Evolutionary conservation across 73 alveolate species (phyloP).

Genomic region (Paramecium primaurelia): DNA sequence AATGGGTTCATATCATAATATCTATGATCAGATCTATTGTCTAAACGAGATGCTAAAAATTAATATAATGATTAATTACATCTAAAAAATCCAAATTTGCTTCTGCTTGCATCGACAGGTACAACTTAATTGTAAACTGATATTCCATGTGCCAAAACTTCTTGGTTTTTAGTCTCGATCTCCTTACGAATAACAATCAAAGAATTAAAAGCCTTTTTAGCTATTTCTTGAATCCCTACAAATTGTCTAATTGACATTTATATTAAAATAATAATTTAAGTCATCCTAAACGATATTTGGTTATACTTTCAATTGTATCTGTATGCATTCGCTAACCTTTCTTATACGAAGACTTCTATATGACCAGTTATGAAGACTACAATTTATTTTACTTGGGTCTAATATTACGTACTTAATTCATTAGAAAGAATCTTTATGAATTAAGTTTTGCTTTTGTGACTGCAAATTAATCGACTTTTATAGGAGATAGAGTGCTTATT

Average conservation of each 20-base stretch:
- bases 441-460: background rate
- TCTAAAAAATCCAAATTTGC: conserved; percentile 40
- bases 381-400: background rate
- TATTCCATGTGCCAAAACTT: background rate
- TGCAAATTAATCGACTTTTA: background rate
- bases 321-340: background rate
- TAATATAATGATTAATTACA: background rate
- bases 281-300: conserved; percentile 12
- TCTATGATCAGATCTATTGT: conserved; percentile 22
- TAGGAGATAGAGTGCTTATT: background rate
- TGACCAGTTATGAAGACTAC: background rate
- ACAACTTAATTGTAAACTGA: background rate
- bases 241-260: background rate
- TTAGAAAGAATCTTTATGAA: background rate
- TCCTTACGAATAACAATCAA: background rate
- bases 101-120: background rate
- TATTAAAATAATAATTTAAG: background rate
- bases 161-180: background rate
- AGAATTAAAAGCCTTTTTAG: conserved; percentile 2
- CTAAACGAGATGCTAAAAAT: background rate
- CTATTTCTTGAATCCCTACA: conserved; percentile 2
- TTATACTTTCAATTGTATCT: background rate
- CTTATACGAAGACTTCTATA: background rate
- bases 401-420: background rate
- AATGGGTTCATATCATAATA: background rate